A percentile compares a stretch with the other conserved stretches of the same genome.
These are phyloP conservation scores for Mycena leptocephala DNA, from an alignment of 768 basidiomycete genomes.

Conservation along the genomic window DNA sequence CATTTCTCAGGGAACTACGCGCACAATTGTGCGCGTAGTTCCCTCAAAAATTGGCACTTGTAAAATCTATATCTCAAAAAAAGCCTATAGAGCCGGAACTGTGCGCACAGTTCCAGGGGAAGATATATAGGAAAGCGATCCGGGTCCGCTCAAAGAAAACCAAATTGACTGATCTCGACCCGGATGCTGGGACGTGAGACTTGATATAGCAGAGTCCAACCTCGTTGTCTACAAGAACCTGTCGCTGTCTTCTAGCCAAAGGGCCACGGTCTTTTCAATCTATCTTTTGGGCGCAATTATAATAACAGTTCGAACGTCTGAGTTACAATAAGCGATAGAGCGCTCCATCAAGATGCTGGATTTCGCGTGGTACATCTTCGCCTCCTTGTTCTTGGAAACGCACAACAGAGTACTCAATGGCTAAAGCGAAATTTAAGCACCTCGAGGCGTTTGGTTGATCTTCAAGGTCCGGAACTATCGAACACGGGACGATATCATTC, in stretches of 20 bases:
- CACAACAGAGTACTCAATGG: not conserved
- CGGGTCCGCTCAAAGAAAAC: too few relatives aligned
- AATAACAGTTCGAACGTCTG: not conserved
- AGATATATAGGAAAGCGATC: not conserved
- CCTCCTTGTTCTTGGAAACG: not conserved
- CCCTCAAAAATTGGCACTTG: too few relatives aligned
- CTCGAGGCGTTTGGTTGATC: not conserved
- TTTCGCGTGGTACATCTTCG: not conserved
- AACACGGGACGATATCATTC: slow-evolving; percentile 1
- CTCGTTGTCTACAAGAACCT: not conserved
- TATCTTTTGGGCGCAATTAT: not conserved
- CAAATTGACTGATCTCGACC: not conserved
- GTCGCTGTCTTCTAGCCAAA: not conserved
- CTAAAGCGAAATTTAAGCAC: not conserved
- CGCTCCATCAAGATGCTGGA: not conserved
- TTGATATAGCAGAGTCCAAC: not conserved
- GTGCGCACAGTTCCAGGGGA: too few relatives aligned
- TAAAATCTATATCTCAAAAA: too few relatives aligned
- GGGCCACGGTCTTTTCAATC: too few relatives aligned
- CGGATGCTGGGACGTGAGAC: not conserved
- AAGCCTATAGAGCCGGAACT: too few relatives aligned
- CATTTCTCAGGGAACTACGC: too few relatives aligned
- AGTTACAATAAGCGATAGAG: not conserved
- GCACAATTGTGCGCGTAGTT: too few relatives aligned
- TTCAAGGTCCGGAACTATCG: slow-evolving; percentile 2